These are phyloP conservation scores for Cyberlindnera petersonii DNA, from an alignment of 805 yeast genomes.

Conservation along the genomic window DNA sequence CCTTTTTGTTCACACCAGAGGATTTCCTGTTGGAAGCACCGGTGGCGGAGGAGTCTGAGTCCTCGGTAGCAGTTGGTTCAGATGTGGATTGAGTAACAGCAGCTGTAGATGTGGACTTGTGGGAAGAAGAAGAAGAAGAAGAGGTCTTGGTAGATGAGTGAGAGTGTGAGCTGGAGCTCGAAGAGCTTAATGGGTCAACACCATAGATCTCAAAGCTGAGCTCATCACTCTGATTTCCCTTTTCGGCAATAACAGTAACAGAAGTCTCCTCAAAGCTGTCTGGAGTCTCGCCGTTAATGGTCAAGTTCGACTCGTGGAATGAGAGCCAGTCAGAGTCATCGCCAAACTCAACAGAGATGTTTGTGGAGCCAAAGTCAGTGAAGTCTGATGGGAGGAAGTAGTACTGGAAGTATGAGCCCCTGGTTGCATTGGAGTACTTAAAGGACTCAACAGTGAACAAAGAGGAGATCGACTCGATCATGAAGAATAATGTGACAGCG, in stretches of 20 bases:
- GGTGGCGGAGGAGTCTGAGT: slow-evolving; percentile 27
- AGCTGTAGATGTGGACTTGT: slow-evolving; percentile 12
- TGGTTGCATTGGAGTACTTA: slow-evolving; percentile 64
- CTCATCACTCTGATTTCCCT: slow-evolving; percentile 34
- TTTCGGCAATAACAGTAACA: slow-evolving; percentile 40
- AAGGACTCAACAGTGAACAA: slow-evolving; percentile 53
- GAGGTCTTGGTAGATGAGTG: slow-evolving; percentile 29
- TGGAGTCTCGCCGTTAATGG: slow-evolving; percentile 69
- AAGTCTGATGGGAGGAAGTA: slow-evolving; percentile 52
- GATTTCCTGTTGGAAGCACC: slow-evolving; percentile 20
- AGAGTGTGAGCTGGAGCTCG: slow-evolving; percentile 27
- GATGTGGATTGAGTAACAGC: slow-evolving; percentile 21
- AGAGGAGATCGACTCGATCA: slow-evolving; percentile 47
- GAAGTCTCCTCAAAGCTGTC: slow-evolving; percentile 37
- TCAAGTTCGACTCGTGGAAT: slow-evolving; percentile 54
- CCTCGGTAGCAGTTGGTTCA: slow-evolving; percentile 20
- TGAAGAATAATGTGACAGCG: slow-evolving; percentile 53
- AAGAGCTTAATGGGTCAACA: slow-evolving; percentile 30
- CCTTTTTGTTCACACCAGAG: slow-evolving; percentile 37
- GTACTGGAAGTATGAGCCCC: slow-evolving; percentile 56
- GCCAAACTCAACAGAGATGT: slow-evolving; percentile 41
- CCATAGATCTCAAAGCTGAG: slow-evolving; percentile 53
- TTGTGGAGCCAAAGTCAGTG: slow-evolving; percentile 48
- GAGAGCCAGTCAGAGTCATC: slow-evolving; percentile 57
- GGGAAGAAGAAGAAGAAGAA: slow-evolving; percentile 18